phyloP scores from a whole-genome alignment of 495 filamentous ascomycete species.

The Penicillium odoratum region DNA sequence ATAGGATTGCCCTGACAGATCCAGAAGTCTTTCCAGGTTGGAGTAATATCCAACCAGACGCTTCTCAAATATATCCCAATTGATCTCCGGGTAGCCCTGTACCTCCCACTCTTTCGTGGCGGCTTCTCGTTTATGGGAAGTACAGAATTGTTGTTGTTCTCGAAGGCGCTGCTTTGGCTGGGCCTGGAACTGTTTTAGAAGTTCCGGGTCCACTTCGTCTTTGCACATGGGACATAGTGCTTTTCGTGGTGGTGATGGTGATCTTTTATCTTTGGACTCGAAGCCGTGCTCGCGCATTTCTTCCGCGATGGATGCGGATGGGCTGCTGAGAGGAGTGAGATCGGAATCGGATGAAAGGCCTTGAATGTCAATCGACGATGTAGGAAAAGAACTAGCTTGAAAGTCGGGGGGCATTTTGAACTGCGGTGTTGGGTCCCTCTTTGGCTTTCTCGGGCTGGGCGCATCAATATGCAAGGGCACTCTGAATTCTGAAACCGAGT shows the following conservation, averaged over 20 bases:
- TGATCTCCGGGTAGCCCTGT: slow-evolving; percentile 72
- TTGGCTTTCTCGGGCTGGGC: slow-evolving; percentile 18
- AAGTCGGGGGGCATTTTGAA: slow-evolving; percentile 31
- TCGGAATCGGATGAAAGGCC: not conserved
- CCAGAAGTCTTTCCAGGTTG: slow-evolving; percentile 58
- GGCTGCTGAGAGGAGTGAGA: not conserved
- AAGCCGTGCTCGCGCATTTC: not conserved
- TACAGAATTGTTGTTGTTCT: slow-evolving; percentile 68
- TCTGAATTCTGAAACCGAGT: slow-evolving; percentile 26
- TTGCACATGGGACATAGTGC: slow-evolving; percentile 69
- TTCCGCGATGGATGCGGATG: not conserved
- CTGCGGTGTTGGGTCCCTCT: not conserved
- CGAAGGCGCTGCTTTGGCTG: slow-evolving; percentile 56
- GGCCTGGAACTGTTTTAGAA: slow-evolving; percentile 49
- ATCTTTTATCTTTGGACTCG: slow-evolving; percentile 1
- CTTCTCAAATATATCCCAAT: slow-evolving; percentile 69
- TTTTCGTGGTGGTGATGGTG: slow-evolving; percentile 8
- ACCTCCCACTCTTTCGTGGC: slow-evolving; percentile 61
- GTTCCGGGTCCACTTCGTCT: slow-evolving; percentile 52
- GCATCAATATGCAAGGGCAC: slow-evolving; percentile 29
- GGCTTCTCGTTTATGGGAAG: slow-evolving; percentile 59
- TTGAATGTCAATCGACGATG: slow-evolving; percentile 18
- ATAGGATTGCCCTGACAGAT: slow-evolving; percentile 54
- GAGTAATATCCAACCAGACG: slow-evolving; percentile 59
- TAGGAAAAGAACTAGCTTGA: slow-evolving; percentile 22